Conservation (phyloP, 2,329 filamentous ascomycete species). For the Neonectria magnoliae region DNA sequence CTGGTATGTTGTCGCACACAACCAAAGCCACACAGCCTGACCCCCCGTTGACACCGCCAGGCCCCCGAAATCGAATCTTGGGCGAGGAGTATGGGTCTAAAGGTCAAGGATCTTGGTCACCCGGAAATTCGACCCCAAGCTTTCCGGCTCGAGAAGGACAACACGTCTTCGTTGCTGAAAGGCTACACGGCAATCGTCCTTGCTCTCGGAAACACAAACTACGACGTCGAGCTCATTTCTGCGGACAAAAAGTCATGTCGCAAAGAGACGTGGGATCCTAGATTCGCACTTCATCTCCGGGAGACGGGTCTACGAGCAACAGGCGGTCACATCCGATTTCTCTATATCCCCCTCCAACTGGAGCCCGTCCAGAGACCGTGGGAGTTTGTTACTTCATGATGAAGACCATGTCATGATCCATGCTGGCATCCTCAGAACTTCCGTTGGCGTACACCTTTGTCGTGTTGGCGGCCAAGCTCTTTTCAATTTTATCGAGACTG, state of each 20-base stretch:
- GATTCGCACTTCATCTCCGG: conserved; percentile 37
- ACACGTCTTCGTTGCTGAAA: conserved; percentile 40
- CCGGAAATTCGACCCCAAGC: conserved; percentile 41
- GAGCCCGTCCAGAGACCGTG: conserved; percentile 32
- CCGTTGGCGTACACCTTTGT: conserved; percentile 30
- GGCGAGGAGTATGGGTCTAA: conserved; percentile 36
- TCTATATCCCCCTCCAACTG: conserved; percentile 40
- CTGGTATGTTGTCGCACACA: conserved; percentile 30
- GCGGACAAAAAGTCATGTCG: conserved; percentile 34
- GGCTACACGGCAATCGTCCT: conserved; percentile 41
- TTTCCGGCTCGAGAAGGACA: conserved; percentile 41
- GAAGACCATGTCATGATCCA: conserved; percentile 41
- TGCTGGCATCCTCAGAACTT: conserved; percentile 28
- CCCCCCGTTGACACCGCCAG: conserved; percentile 20
- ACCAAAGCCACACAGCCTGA: not conserved
- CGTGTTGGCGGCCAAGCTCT: conserved; percentile 33
- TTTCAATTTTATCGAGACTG: conserved; percentile 39
- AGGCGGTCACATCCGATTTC: conserved; percentile 39
- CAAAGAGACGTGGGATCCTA: conserved; percentile 37
- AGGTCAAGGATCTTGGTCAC: conserved; percentile 36
- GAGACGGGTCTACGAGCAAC: conserved; percentile 39
- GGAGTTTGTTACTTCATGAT: conserved; percentile 38
- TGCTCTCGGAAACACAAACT: conserved; percentile 39
- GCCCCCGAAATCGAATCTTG: conserved; percentile 37
- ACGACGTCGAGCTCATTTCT: conserved; percentile 39